Evolutionary conservation across 2,329 filamentous ascomycete species (phyloP).

Genomic region (Cladophialophora bantiana): DNA sequence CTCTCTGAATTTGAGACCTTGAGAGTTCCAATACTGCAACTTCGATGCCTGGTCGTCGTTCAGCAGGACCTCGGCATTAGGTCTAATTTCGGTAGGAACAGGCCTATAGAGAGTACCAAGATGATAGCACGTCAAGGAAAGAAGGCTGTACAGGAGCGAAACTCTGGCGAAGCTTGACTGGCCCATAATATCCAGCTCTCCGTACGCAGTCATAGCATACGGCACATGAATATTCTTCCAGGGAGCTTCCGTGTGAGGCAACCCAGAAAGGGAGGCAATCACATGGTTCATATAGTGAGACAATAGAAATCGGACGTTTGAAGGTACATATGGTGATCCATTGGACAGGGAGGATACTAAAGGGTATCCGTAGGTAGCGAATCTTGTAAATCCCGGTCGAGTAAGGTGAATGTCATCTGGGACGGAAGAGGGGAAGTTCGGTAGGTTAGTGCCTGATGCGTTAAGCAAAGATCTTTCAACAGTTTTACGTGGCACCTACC

Average conservation of each 20-base stretch:
- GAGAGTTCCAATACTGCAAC: constrained; percentile 14
- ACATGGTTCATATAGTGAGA: constrained; percentile 22
- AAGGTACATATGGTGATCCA: constrained; percentile 18
- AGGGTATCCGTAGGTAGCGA: constrained; percentile 9
- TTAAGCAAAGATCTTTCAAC: neutral
- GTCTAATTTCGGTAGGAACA: neutral
- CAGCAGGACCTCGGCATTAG: neutral
- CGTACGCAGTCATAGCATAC: constrained; percentile 19
- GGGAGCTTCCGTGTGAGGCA: constrained; percentile 11
- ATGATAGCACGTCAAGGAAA: constrained; percentile 24
- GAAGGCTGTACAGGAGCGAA: constrained; percentile 22
- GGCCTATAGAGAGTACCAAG: constrained; percentile 12
- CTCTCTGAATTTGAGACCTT: constrained; percentile 19
- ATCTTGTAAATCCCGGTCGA: neutral
- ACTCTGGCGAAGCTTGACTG: constrained; percentile 17
- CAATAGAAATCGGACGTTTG: constrained; percentile 20
- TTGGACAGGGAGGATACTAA: constrained; percentile 10
- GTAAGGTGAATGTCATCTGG: neutral
- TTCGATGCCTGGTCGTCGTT: constrained; percentile 8
- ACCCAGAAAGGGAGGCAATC: constrained; percentile 16
- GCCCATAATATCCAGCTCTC: constrained; percentile 18
- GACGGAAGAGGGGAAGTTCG: neutral
- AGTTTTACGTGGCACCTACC: neutral
- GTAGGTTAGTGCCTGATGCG: neutral
- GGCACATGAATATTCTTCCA: constrained; percentile 17